Percentiles rank a stretch among this genome's conserved stretches.
Evolutionary conservation across 2,329 filamentous ascomycete genomes (phyloP).

Genomic region (Dothidotthia symphoricarpi): DNA sequence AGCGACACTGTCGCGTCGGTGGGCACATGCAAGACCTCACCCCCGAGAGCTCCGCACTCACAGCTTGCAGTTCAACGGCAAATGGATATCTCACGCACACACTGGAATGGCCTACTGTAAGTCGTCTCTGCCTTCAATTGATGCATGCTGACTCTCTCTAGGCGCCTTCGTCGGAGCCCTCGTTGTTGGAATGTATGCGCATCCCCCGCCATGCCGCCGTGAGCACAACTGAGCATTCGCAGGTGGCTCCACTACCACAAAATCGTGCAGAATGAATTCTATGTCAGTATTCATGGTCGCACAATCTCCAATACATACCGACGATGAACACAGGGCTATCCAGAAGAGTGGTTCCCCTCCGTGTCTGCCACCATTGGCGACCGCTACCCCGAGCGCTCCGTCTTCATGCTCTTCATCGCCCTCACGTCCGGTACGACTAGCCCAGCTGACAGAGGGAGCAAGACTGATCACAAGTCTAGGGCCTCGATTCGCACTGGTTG

Average conservation of each 20-base stretch:
- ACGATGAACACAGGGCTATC: slow-evolving; percentile 47
- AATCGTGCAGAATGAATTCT: slow-evolving; percentile 96
- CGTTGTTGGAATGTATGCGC: slow-evolving; percentile 62
- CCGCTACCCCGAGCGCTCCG: slow-evolving; percentile 90
- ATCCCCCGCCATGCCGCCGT: slow-evolving; percentile 6
- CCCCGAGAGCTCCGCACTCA: slow-evolving; percentile 29
- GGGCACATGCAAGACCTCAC: slow-evolving; percentile 28
- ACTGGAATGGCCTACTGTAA: slow-evolving; percentile 77
- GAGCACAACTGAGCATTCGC: slow-evolving; percentile 21
- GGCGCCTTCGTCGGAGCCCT: slow-evolving; percentile 85
- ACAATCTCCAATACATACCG: slow-evolving; percentile 3
- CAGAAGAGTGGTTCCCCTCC: slow-evolving; percentile 93
- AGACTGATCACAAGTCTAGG: slow-evolving; percentile 51
- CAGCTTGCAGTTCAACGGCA: slow-evolving; percentile 66
- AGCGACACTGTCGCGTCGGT: slow-evolving; percentile 62
- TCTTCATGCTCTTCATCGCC: slow-evolving; percentile 97
- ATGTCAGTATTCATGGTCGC: slow-evolving; percentile 46
- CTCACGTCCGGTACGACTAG: slow-evolving; percentile 72
- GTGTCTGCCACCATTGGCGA: slow-evolving; percentile 97
- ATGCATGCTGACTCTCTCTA: slow-evolving; percentile 37
- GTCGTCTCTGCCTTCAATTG: slow-evolving; percentile 1
- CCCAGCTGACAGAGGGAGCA: background rate
- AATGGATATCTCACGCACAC: slow-evolving; percentile 88
- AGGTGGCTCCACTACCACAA: slow-evolving; percentile 86
- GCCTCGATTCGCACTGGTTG: slow-evolving; percentile 86